Evolutionary conservation across 257 asterid genomes (phyloP), one percentile per base, ranked within the genome.

Genomic region (Fraxinus quadrangulata): DNA sequence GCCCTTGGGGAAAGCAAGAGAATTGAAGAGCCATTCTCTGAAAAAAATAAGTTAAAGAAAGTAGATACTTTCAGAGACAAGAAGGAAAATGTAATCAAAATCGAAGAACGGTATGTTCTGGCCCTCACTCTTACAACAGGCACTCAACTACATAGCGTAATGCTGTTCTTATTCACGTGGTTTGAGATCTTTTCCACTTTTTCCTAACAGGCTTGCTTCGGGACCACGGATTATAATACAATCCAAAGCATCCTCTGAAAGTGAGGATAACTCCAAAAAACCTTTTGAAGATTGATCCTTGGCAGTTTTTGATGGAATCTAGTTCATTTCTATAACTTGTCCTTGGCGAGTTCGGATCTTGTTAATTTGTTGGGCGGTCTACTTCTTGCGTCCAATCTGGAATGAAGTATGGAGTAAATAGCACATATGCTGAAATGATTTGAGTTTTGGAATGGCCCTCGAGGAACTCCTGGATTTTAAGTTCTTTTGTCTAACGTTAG

Each of bases 141-240:
- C 54, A 33, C 71, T 68, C 24, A 69, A 17, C 30, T 65, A 17
- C 54, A 36, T 68, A 42, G 39, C 73, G 10, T 34, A 5, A 6
- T 72, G 33, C 31, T 42, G 28, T 70, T 79, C 51, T 34, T 80
- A 59, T 83, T 85, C 87, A 71, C 26, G 72, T 69, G 39, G 81
- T 74, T 83, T 92, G 92, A 89, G 75, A 47, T 56, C 40, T 17
- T 67, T 37, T 49, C 67, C 19, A 28, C 28, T 81, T 84, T 42
- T 80, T 31, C 37, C 34, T 51, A 79, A 82, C 96, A 92, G 97
- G 96, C 97, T 94, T 91, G 90, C 97, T 89, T 92, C 97, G 79
- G 99, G 99, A 91, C 97, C 99, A 87, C 91, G 95, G 90, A 88
- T 92, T 86, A 90, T 94, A 89, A 92, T 92, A 77, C 93, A 94